phyloP scores from a whole-genome alignment of 75 land plant species.

The Cupressus sempervirens region DNA sequence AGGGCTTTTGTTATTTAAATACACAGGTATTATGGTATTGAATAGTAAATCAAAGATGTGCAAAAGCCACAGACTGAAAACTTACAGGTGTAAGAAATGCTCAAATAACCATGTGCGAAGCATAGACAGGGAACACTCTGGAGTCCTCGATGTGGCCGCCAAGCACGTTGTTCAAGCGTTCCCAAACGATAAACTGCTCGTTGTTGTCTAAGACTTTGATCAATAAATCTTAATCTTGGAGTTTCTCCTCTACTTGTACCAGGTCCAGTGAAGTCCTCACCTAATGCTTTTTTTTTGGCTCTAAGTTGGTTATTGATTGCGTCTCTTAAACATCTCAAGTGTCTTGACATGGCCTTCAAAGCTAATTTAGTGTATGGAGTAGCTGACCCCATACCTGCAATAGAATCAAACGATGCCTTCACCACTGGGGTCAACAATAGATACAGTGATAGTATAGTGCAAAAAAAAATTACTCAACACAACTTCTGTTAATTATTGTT shows the following conservation, averaged over 20 bases:
- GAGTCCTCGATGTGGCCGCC: constrained; percentile 99
- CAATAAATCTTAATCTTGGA: constrained; percentile 43
- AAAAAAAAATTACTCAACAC: too few relatives aligned
- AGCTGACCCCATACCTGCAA: constrained; percentile 53
- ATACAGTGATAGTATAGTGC: too few relatives aligned
- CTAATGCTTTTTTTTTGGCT: constrained; percentile 23
- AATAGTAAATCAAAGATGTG: neutral
- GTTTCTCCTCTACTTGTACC: constrained; percentile 25
- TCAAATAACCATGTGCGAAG: constrained; percentile 96
- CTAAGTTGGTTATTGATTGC: constrained; percentile 52
- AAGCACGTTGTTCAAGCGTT: constrained; percentile 53
- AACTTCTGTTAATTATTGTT: too few relatives aligned
- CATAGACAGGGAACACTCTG: constrained; percentile 83
- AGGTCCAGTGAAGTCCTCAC: constrained; percentile 44
- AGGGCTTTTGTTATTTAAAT: too few relatives aligned
- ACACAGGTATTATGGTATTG: too few relatives aligned
- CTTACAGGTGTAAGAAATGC: constrained; percentile 97
- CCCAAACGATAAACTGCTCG: constrained; percentile 30
- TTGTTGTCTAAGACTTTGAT: constrained; percentile 45
- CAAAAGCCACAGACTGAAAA: neutral
- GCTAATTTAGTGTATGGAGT: constrained; percentile 56
- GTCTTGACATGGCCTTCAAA: constrained; percentile 53
- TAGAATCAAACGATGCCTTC: constrained; percentile 53
- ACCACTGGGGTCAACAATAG: too few relatives aligned
- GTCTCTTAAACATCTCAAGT: constrained; percentile 51